Base-by-base conservation (phyloP, 495 filamentous ascomycete species). In the Margaritispora aquatica region DNA sequence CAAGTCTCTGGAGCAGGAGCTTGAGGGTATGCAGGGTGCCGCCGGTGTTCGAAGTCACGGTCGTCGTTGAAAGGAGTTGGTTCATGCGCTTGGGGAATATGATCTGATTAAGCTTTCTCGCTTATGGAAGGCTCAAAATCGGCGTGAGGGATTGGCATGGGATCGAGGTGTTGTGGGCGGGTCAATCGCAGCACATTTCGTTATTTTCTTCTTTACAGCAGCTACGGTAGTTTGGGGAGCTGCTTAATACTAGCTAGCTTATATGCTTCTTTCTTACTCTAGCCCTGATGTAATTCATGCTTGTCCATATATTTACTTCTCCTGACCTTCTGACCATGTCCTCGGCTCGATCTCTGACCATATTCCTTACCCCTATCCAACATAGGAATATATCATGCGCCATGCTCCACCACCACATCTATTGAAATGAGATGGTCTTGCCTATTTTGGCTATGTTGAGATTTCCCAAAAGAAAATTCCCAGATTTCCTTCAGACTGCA, bases 1-100 rank as follows among this genome's bases (percentile, higher is more conserved):
- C 85, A 98, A 97, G 82, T 81, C 87, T 63, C 83, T 98, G 70
- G 95, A 98, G 79, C 76, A 79, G 67, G 94, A 98, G 71, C 84
- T 98, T 66, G 94, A 97, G 76, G 74, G 81, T 63, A 85, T 98
- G 83, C 95, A 98, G 70, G 93, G 93, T 66, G 93, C 84, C 68
- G 83, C 90, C n/a, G n/a, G n/a, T 68, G 88, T 88, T 70, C 85
- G 94, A 75, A 97, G 91, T 80, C 90, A 95, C 71, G 95, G 94
- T 64, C 91, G 94, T 77, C 95, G 94, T 76, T 97, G 92, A 63
- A 58, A 10, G 3, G 17, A 8, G 3, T 9, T 8, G 15, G 17
- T 48, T 34, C 29, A n/a, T n/a, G n/a, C n/a, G n/a, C n/a, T n/a
- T 34, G 29, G 29, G 13, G 29, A 5, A 34, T 34, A 34, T 5